These are phyloP conservation scores for Lasiodiplodia theobromae DNA, from an alignment of 2,329 filamentous ascomycete genomes.

Conservation along the genomic window DNA sequence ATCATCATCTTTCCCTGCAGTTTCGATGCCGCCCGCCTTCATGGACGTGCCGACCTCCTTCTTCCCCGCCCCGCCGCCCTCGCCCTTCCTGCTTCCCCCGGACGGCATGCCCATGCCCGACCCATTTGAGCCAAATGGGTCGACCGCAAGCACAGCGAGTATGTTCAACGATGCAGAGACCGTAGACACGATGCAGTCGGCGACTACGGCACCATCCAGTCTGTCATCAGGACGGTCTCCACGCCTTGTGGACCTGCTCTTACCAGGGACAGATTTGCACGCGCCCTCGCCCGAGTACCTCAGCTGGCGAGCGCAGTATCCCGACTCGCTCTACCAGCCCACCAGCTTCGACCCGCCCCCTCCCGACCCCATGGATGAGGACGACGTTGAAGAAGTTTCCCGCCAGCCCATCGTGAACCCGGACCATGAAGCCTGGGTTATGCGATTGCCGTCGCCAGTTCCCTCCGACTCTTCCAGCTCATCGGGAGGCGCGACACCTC, in stretches of 20 bases:
- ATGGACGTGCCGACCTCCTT: constrained; percentile 26
- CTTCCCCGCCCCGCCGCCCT: constrained; percentile 31
- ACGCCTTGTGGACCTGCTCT: constrained; percentile 55
- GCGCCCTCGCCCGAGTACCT: constrained; percentile 48
- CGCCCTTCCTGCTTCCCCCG: constrained; percentile 37
- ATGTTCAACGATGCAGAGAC: constrained; percentile 46
- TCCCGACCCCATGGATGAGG: constrained; percentile 41
- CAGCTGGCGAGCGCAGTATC: constrained; percentile 43
- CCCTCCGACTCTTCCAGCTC: constrained; percentile 45
- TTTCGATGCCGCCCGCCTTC: constrained; percentile 13
- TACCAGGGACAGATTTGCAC: constrained; percentile 58
- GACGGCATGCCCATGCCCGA: constrained; percentile 40
- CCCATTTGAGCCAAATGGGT: constrained; percentile 43
- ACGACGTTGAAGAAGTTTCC: constrained; percentile 64
- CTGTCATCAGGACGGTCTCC: constrained; percentile 56
- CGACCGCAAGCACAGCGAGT: constrained; percentile 45
- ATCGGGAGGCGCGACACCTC: constrained; percentile 34
- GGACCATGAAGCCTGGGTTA: constrained; percentile 45
- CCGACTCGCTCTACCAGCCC: constrained; percentile 44
- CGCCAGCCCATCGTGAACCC: constrained; percentile 47
- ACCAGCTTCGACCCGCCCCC: constrained; percentile 39
- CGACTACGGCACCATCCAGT: constrained; percentile 43
- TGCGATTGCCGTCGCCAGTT: constrained; percentile 47
- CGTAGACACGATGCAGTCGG: constrained; percentile 37
- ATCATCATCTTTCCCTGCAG: not conserved